Percentiles rank a stretch among this genome's conserved stretches.
phyloP scores from a whole-genome alignment of 2,329 filamentous ascomycete species.

The Trichoderma endophyticum region DNA sequence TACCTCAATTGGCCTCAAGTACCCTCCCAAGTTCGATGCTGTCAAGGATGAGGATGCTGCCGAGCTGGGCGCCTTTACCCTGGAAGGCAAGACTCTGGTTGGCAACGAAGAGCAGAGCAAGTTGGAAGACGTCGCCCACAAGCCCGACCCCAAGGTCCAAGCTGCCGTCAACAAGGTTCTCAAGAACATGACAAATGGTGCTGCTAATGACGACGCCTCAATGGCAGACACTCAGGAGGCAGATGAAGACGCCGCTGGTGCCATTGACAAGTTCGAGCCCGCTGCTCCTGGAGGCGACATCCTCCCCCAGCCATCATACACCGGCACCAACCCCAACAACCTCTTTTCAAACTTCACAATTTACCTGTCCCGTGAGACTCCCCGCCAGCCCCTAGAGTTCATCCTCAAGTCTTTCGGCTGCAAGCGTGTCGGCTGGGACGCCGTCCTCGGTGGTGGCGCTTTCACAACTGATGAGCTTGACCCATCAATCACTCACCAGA shows the following conservation, averaged over 20 bases:
- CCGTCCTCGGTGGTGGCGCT: constrained; percentile 82
- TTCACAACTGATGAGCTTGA: constrained; percentile 89
- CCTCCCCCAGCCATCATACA: constrained; percentile 71
- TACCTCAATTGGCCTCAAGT: constrained; percentile 85
- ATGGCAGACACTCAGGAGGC: constrained; percentile 41
- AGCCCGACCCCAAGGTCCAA: constrained; percentile 60
- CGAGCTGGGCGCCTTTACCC: constrained; percentile 84
- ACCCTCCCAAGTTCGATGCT: constrained; percentile 90
- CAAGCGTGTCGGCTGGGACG: constrained; percentile 93
- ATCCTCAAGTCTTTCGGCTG: constrained; percentile 91
- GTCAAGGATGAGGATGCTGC: constrained; percentile 84
- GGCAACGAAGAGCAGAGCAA: constrained; percentile 54
- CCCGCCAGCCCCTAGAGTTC: constrained; percentile 86
- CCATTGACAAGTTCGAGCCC: constrained; percentile 89
- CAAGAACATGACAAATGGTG: constrained; percentile 39
- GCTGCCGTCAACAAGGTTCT: constrained; percentile 67
- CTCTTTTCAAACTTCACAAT: constrained; percentile 88
- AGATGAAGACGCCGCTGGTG: constrained; percentile 52
- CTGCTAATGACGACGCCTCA: constrained; percentile 35
- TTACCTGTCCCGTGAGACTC: constrained; percentile 91
- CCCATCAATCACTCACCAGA: constrained; percentile 88
- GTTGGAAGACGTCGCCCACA: constrained; percentile 45
- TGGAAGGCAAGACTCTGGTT: constrained; percentile 69
- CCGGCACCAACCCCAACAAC: constrained; percentile 64
- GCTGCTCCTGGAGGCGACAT: constrained; percentile 80